Evolutionary conservation across 495 filamentous ascomycete species (phyloP).

Genomic region (Acidiella bohemica): DNA sequence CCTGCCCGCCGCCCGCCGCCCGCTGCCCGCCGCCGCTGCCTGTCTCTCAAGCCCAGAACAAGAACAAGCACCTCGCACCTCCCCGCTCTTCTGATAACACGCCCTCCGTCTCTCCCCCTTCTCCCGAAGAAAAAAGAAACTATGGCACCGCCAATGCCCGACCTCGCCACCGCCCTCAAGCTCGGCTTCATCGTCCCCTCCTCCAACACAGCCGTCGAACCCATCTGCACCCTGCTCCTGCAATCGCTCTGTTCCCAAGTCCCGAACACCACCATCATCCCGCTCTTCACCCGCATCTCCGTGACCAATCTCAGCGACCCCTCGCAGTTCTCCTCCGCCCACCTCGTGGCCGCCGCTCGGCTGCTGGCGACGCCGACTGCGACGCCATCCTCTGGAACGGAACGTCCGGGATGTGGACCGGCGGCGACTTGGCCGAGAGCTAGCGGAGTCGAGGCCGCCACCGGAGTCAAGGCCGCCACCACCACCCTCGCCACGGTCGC

Average conservation of each 20-base stretch:
- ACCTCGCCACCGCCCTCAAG: slow-evolving; percentile 9
- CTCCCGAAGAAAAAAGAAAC: neutral
- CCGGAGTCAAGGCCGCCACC: slow-evolving; percentile 6
- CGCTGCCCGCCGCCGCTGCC: slow-evolving; percentile 2
- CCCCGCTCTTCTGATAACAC: too few species aligned
- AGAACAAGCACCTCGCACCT: neutral
- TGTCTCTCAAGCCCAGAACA: neutral
- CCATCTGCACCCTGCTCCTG: slow-evolving; percentile 7
- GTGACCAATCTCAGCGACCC: slow-evolving; percentile 8
- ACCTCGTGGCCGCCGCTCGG: slow-evolving; percentile 5
- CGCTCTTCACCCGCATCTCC: slow-evolving; percentile 10
- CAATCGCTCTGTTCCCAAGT: neutral
- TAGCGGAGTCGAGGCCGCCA: slow-evolving; percentile 7
- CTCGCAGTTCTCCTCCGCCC: slow-evolving; percentile 5
- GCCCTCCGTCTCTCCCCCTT: neutral
- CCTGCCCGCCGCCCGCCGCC: too few species aligned
- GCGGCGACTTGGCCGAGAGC: neutral
- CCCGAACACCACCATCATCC: slow-evolving; percentile 7
- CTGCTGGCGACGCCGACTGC: slow-evolving; percentile 9
- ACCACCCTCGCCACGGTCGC: slow-evolving; percentile 9
- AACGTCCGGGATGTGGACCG: slow-evolving; percentile 10
- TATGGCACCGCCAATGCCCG: slow-evolving; percentile 2
- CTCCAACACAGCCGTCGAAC: slow-evolving; percentile 12
- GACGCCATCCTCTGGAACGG: slow-evolving; percentile 13
- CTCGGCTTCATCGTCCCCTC: slow-evolving; percentile 16